Base-by-base conservation (phyloP, 2,329 filamentous ascomycete species). In the Emmonsiellopsis sp. region DNA sequence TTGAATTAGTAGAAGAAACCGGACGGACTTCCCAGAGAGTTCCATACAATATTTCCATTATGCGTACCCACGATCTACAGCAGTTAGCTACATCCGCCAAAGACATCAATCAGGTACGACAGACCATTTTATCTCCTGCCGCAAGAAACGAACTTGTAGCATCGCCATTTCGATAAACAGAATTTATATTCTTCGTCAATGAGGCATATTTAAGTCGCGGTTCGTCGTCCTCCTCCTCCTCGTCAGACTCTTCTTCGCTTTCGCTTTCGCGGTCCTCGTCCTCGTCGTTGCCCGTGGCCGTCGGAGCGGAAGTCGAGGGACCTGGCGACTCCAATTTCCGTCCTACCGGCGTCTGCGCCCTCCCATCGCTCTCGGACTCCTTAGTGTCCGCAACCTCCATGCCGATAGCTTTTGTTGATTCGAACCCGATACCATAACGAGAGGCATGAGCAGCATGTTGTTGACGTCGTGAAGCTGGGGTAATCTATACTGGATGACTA, bases 41-140 rank as follows among this genome's bases (percentile, higher is more conserved):
- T 47, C 74, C 86, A 76, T 78, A 94, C 89, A 63, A 97, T 92
- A 64, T 93, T 95, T 63, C 93, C 93, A 72, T 95, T 95, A 69
- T 98, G 92, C 34, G 93, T 96, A 60, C 92, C 93, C 61, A 95
- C 77, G 57, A 96, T 86, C 87, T 92, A 71, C 48, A 59, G 59
- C 33, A 33, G 17, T 52, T 52, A 52, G 53, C 49, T 36, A 44
- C 31, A 45, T 40, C 32, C 42, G 13, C 9, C n/a, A 52, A 40
- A 45, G 8, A 50, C 43, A 33, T 48, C 32, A 39, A 31, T 34
- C 27, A 33, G 51, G 14, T 56, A 36, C 49, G 39, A 43, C 76
- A 63, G 77, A 92, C 88, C 92, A 97, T 95, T 75, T 97, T 97
- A 76, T 98, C 92, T 51, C 92, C 92, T 42, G 87, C 87, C 49